phyloP scores from a whole-genome alignment of 305 asterid species.

The Fraxinus baroniana region DNA sequence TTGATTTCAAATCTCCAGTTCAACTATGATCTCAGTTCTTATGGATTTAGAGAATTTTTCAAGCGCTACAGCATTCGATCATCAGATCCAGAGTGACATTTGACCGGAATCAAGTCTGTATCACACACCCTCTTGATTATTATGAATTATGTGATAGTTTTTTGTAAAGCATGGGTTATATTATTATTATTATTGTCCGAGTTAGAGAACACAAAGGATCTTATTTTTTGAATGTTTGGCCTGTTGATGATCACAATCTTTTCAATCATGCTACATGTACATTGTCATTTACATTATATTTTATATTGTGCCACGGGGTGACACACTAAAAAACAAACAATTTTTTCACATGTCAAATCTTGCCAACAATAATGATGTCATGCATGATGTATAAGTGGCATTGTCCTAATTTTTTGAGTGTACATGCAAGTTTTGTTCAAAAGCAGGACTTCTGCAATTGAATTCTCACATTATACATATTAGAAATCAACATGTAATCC shows the following conservation, averaged over 20 bases:
- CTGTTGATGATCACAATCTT: background rate
- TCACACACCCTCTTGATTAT: background rate
- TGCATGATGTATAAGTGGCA: too few relatives aligned
- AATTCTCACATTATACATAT: too few relatives aligned
- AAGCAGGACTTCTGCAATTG: too few relatives aligned
- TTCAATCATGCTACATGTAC: too few relatives aligned
- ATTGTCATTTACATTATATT: too few relatives aligned
- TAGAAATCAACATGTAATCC: too few relatives aligned
- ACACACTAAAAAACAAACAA: too few relatives aligned
- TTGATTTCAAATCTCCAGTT: slow-evolving; percentile 46
- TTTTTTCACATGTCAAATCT: too few relatives aligned
- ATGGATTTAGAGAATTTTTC: slow-evolving; percentile 91
- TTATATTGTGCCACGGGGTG: too few relatives aligned
- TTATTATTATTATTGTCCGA: background rate
- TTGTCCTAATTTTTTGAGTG: too few relatives aligned
- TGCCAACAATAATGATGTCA: too few relatives aligned
- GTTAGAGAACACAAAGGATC: background rate
- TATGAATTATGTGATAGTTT: background rate
- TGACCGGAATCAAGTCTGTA: background rate
- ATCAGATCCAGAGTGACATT: slow-evolving; percentile 41
- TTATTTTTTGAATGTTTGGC: background rate
- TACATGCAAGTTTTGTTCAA: too few relatives aligned
- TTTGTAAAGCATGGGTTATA: background rate
- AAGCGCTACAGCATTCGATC: slow-evolving; percentile 63
- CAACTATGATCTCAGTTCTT: slow-evolving; percentile 65